phyloP scores from a whole-genome alignment of 2,329 filamentous ascomycete species.

The Colletotrichum gloeosporioides region DNA sequence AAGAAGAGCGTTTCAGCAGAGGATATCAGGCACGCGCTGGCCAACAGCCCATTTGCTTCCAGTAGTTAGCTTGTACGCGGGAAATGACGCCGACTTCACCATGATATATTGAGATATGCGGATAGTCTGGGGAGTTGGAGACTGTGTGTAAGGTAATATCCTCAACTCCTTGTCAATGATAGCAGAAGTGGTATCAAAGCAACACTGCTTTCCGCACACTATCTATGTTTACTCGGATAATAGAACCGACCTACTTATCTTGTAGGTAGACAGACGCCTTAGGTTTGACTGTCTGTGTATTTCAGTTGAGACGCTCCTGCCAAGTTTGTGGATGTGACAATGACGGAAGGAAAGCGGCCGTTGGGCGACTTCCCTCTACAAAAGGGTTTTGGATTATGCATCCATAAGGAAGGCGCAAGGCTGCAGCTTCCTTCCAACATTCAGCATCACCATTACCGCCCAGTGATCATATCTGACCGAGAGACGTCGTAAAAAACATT shows the following conservation, averaged over 20 bases:
- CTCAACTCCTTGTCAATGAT: neutral
- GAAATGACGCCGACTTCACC: neutral
- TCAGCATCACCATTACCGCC: rapidly evolving
- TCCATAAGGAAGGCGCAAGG: neutral
- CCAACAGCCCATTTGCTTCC: neutral
- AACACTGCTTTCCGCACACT: rapidly evolving
- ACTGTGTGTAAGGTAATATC: no score
- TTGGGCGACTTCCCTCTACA: neutral
- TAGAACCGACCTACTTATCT: no score
- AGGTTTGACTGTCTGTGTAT: neutral
- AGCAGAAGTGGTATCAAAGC: neutral
- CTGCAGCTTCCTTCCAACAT: neutral
- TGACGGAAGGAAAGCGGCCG: neutral
- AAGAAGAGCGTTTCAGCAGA: neutral
- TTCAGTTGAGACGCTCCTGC: neutral
- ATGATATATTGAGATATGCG: rapidly evolving
- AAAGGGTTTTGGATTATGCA: neutral
- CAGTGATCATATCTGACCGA: neutral
- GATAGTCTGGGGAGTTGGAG: no score
- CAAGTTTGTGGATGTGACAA: neutral
- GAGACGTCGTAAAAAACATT: neutral
- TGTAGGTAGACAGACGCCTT: no score
- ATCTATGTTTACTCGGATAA: rapidly evolving
- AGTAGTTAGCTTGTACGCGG: neutral
- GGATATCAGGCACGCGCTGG: neutral